These are phyloP conservation scores for Citeromyces matritensis DNA, from an alignment of 805 yeast species.

Conservation along the genomic window DNA sequence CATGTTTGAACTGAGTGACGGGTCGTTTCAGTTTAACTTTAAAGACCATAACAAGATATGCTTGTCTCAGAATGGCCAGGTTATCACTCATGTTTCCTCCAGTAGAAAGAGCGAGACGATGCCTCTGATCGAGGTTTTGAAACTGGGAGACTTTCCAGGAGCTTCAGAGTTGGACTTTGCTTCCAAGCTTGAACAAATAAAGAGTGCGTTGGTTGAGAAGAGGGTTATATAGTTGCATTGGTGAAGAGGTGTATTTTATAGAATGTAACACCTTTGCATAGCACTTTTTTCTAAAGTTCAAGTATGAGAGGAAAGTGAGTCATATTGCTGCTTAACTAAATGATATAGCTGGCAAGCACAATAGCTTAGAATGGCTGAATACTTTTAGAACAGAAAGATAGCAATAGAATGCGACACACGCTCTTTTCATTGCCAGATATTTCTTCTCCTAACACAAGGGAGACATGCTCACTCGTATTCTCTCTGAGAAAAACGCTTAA, in stretches of 20 bases:
- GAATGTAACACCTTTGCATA: background rate
- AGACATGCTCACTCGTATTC: no score
- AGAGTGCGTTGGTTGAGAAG: constrained; percentile 43
- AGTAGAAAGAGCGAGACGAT: constrained; percentile 56
- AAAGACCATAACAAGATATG: constrained; percentile 88
- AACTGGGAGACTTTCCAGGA: constrained; percentile 21
- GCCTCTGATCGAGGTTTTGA: constrained; percentile 32
- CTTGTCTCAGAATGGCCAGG: constrained; percentile 59
- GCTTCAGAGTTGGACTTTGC: constrained; percentile 29
- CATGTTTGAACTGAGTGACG: constrained; percentile 88
- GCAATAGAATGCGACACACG: no score
- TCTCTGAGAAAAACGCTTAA: no score
- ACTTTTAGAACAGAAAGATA: no score
- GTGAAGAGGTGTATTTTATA: constrained; percentile 3
- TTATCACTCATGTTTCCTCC: constrained; percentile 73
- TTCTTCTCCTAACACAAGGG: no score
- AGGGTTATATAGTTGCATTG: constrained; percentile 6
- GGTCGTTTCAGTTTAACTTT: constrained; percentile 87
- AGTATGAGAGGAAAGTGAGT: no score
- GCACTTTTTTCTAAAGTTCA: no score
- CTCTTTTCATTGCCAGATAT: no score
- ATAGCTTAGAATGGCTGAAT: no score
- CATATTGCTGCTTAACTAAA: no score
- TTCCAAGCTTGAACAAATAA: constrained; percentile 40
- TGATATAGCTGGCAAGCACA: no score